Percentiles rank a stretch among this genome's conserved stretches.
phyloP scores from a whole-genome alignment of 78 protist species.

The Dictyostelium capitatum region DNA sequence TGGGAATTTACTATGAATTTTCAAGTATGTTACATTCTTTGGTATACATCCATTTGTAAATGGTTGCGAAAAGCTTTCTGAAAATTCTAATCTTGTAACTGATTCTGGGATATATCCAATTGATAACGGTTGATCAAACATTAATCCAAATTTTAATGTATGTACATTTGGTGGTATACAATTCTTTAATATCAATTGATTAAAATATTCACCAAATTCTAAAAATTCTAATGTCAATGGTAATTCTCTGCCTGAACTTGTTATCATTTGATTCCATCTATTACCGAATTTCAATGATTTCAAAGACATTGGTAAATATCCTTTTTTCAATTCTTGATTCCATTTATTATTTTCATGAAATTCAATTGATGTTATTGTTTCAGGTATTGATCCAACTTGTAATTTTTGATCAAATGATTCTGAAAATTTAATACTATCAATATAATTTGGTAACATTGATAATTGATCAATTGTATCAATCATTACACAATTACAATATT shows the following conservation, averaged over 20 bases:
- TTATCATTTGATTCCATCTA: background rate
- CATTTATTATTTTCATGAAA: background rate
- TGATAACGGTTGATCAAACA: conserved; percentile 3
- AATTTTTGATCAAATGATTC: background rate
- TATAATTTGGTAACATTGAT: background rate
- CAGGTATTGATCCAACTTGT: background rate
- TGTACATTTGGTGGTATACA: conserved; percentile 5
- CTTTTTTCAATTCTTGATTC: background rate
- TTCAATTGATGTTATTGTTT: background rate
- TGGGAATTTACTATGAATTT: conserved; percentile 3
- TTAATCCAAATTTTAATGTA: background rate
- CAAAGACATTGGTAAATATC: background rate
- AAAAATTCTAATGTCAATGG: background rate
- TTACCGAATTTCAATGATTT: background rate
- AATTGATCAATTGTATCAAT: background rate
- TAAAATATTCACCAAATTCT: background rate
- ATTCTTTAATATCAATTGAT: background rate
- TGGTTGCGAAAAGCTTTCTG: conserved; percentile 1
- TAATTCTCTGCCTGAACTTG: background rate
- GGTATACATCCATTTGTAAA: background rate
- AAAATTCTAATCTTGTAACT: background rate
- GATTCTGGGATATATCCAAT: background rate
- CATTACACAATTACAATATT: background rate
- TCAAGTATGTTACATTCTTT: background rate
- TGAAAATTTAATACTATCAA: background rate